phyloP scores from a whole-genome alignment of 148 eudicot genomes.

The Polygonum maritimum region DNA sequence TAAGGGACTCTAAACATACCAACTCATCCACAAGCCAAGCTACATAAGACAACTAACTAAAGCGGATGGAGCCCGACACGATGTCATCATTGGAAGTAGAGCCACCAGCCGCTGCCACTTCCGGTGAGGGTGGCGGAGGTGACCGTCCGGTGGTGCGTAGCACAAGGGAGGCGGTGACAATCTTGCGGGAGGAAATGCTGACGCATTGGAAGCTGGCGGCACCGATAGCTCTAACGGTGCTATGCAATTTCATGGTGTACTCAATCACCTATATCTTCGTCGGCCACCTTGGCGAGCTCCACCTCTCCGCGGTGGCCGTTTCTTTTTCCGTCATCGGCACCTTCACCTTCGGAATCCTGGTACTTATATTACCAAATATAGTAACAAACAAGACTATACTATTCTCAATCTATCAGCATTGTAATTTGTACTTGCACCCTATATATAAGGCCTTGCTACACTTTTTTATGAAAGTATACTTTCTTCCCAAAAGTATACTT shows the following conservation, averaged over 20 bases:
- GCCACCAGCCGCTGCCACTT: not conserved
- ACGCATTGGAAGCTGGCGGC: constrained; percentile 15
- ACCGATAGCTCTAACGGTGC: constrained; percentile 5
- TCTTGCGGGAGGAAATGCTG: constrained; percentile 6
- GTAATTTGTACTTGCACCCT: too few species aligned
- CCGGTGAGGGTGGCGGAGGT: not conserved
- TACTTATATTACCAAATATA: too few species aligned
- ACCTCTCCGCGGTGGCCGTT: constrained; percentile 17
- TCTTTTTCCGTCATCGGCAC: constrained; percentile 12
- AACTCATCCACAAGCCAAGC: not conserved
- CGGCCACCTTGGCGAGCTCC: constrained; percentile 12
- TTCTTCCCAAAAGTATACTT: too few species aligned
- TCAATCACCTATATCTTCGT: constrained; percentile 13
- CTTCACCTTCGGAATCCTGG: constrained; percentile 17
- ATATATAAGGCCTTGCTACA: too few species aligned
- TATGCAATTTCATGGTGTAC: constrained; percentile 8
- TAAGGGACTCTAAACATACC: not conserved
- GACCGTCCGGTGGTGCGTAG: constrained; percentile 6
- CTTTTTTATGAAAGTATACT: too few species aligned
- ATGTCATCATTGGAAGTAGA: not conserved
- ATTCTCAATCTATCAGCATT: too few species aligned
- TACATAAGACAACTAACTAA: not conserved
- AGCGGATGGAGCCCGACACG: not conserved
- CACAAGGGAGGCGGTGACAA: not conserved
- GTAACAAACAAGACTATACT: too few species aligned